Percentiles rank a stretch among this genome's conserved stretches.
phyloP scores from a whole-genome alignment of 768 basidiomycete genomes.

The Leccinum longicurvipes region DNA sequence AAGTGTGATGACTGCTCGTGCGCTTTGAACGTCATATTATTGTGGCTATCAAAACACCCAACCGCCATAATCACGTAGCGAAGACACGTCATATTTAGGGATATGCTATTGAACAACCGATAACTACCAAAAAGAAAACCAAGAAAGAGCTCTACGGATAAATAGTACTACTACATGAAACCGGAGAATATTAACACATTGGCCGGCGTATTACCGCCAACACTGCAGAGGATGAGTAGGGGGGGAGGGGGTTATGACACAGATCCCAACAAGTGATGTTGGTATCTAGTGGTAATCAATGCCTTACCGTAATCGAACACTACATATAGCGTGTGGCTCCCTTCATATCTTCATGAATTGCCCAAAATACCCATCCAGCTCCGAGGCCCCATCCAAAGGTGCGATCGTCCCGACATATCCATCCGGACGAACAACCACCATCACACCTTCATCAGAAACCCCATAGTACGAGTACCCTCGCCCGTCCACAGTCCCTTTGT shows the following conservation, averaged over 20 bases:
- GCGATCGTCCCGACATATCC: constrained; percentile 61
- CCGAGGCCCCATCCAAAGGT: constrained; percentile 39
- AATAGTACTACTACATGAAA: not conserved
- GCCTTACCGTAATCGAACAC: not conserved
- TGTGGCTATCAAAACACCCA: too few species aligned
- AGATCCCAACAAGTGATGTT: not conserved
- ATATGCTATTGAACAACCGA: too few species aligned
- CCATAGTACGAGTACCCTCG: constrained; percentile 58
- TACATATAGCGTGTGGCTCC: not conserved
- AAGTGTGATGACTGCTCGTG: too few species aligned
- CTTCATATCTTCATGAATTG: constrained; percentile 34
- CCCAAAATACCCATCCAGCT: constrained; percentile 47
- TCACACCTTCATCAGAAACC: constrained; percentile 24
- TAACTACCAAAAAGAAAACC: too few species aligned
- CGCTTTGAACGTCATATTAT: too few species aligned
- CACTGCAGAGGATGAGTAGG: too few species aligned
- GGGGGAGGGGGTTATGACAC: not conserved
- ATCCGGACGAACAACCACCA: constrained; percentile 31
- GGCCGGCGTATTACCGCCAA: too few species aligned
- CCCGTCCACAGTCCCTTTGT: constrained; percentile 44
- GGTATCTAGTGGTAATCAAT: not conserved
- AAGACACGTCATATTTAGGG: too few species aligned
- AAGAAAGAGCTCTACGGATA: not conserved
- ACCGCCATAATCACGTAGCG: too few species aligned
- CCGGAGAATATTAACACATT: not conserved